These are phyloP conservation scores for Ogataea nonfermentans DNA, from an alignment of 805 yeast species.

Conservation along the genomic window DNA sequence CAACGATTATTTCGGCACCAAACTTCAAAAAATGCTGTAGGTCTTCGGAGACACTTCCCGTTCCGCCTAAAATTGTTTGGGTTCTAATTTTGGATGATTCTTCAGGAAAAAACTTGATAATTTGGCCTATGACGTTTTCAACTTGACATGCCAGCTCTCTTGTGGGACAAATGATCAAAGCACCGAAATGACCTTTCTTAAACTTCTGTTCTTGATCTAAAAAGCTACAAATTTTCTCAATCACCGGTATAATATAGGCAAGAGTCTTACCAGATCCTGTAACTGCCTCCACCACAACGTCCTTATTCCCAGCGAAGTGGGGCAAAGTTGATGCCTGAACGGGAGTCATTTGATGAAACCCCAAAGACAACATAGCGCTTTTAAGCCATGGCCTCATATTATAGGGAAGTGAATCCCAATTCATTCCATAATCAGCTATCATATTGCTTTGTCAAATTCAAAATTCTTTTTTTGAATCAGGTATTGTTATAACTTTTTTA, in stretches of 20 bases:
- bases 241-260: conserved; percentile 81
- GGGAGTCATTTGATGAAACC: conserved; percentile 85
- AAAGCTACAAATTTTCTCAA: conserved; percentile 56
- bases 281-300: conserved; percentile 95
- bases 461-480: neutral
- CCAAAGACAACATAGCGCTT: conserved; percentile 71
- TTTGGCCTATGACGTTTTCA: conserved; percentile 56
- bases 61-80: conserved; percentile 65
- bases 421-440: neutral
- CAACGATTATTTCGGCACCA: conserved; percentile 75
- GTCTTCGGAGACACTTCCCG: conserved; percentile 68
- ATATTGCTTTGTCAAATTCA: neutral
- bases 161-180: conserved; percentile 71
- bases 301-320: conserved; percentile 75
- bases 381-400: conserved; percentile 65
- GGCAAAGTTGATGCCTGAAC: conserved; percentile 97
- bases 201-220: conserved; percentile 31
- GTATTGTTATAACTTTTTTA: no score
- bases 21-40: conserved; percentile 50
- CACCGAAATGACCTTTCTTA: conserved; percentile 66
- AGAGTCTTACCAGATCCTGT: conserved; percentile 98
- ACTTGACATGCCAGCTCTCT: conserved; percentile 69
- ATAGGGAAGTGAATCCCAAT: conserved; percentile 58
- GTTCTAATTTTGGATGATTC: conserved; percentile 42
- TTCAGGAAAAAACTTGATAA: conserved; percentile 59